These are phyloP conservation scores for Aleurites moluccanus DNA, from an alignment of 441 rosid species.

Conservation along the genomic window DNA sequence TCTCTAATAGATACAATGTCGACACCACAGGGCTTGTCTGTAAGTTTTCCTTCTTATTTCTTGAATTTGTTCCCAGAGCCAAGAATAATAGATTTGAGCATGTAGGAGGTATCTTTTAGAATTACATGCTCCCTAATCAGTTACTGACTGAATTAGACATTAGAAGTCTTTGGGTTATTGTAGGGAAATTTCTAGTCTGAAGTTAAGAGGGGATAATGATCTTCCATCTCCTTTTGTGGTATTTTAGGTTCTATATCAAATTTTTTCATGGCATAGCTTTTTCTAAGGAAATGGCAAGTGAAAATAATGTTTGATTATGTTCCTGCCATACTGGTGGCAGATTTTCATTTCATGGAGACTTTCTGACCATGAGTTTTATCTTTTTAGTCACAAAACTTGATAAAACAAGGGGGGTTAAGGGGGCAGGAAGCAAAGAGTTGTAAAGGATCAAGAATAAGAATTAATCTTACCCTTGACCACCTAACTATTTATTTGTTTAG, in stretches of 20 bases:
- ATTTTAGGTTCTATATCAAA: too few relatives aligned
- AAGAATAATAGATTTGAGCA: neutral
- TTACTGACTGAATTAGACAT: neutral
- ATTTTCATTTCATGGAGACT: neutral
- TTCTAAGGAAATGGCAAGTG: neutral
- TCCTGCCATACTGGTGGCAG: neutral
- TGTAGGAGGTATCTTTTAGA: neutral
- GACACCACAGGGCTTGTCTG: conserved; percentile 86
- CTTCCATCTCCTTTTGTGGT: neutral
- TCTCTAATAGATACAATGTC: conserved; percentile 57
- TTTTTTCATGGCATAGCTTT: neutral
- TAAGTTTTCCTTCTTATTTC: conserved; percentile 42
- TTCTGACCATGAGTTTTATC: neutral
- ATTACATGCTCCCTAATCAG: neutral
- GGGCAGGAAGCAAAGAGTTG: neutral
- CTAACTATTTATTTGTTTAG: neutral
- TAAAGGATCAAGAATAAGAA: neutral
- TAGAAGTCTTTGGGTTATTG: neutral
- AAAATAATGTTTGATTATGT: neutral
- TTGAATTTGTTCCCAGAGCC: neutral
- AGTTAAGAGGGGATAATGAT: neutral
- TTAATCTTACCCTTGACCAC: neutral
- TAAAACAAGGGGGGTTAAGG: neutral
- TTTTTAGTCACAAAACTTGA: neutral
- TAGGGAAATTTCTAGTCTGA: neutral